Conservation (phyloP, 148 eudicot species). For the Fagopyrum homotropicum region DNA sequence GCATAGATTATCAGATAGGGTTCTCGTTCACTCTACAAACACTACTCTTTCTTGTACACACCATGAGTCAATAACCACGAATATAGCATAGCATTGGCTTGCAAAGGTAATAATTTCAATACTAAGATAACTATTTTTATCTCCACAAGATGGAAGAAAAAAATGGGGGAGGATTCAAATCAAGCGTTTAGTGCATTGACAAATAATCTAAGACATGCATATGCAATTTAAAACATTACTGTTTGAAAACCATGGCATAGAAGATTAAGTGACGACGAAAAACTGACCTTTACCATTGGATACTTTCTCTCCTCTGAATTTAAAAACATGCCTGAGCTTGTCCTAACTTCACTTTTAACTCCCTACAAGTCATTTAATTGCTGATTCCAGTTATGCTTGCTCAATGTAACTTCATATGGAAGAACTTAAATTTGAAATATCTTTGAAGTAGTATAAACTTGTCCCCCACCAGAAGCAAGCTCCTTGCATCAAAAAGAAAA, state of each 20-base stretch:
- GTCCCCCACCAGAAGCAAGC: background rate
- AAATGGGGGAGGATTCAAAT: background rate
- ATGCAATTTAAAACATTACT: background rate
- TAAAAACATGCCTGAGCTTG: conserved; percentile 98
- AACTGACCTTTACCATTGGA: conserved; percentile 68
- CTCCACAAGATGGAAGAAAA: background rate
- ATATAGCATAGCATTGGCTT: background rate
- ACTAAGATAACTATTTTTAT: background rate
- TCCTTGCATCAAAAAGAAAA: background rate
- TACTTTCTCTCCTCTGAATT: conserved; percentile 56
- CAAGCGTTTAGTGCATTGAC: background rate
- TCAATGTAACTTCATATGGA: background rate
- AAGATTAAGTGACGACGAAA: background rate
- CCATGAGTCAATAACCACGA: background rate
- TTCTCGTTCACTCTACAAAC: background rate
- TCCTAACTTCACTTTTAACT: conserved; percentile 75
- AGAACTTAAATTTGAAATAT: background rate
- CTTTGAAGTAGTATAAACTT: background rate
- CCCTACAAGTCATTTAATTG: conserved; percentile 34
- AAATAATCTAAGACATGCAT: conserved; percentile 1
- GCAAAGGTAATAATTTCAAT: background rate
- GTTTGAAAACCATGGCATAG: background rate
- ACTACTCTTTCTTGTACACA: background rate
- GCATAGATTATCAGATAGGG: background rate
- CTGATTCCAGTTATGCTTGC: background rate